phyloP scores from a whole-genome alignment of 441 rosid species.

The Raphanus hybrid region DNA sequence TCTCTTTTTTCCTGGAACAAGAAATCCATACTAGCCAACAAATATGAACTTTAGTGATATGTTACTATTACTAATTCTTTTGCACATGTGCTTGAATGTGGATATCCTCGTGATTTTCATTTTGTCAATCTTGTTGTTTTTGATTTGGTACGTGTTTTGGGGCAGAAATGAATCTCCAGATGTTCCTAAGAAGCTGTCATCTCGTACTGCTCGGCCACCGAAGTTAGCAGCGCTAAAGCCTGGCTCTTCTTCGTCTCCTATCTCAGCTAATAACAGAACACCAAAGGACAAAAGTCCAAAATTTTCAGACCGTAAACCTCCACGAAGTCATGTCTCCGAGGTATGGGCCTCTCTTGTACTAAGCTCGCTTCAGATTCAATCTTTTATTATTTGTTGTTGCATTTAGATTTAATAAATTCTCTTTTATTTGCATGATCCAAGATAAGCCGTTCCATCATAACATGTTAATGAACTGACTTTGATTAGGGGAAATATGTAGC shows the following conservation, averaged over 20 bases:
- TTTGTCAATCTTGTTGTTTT: slow-evolving; percentile 11
- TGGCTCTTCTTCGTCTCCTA: slow-evolving; percentile 56
- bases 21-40: slow-evolving; percentile 5
- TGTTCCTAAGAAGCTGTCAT: slow-evolving; percentile 66
- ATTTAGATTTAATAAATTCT: slow-evolving; percentile 14
- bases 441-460: slow-evolving; percentile 29
- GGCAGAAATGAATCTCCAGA: slow-evolving; percentile 68
- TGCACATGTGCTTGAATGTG: slow-evolving; percentile 19
- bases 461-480: slow-evolving; percentile 29
- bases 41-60: not conserved
- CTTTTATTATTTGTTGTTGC: not conserved
- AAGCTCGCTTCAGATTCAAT: slow-evolving; percentile 26
- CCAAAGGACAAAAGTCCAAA: slow-evolving; percentile 63
- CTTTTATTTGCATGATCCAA: slow-evolving; percentile 33
- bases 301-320: slow-evolving; percentile 56
- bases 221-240: slow-evolving; percentile 56
- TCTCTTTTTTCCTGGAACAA: slow-evolving; percentile 16
- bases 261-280: slow-evolving; percentile 49
- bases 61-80: slow-evolving; percentile 20
- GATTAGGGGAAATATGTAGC: slow-evolving; percentile 6
- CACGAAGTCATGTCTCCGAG: slow-evolving; percentile 61
- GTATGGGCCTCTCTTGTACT: slow-evolving; percentile 42
- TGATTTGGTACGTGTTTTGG: slow-evolving; percentile 32
- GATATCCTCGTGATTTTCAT: slow-evolving; percentile 18
- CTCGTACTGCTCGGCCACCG: slow-evolving; percentile 64